Evolutionary conservation across 257 asterid species (phyloP).

Genomic region (Mitragyna speciosa): DNA sequence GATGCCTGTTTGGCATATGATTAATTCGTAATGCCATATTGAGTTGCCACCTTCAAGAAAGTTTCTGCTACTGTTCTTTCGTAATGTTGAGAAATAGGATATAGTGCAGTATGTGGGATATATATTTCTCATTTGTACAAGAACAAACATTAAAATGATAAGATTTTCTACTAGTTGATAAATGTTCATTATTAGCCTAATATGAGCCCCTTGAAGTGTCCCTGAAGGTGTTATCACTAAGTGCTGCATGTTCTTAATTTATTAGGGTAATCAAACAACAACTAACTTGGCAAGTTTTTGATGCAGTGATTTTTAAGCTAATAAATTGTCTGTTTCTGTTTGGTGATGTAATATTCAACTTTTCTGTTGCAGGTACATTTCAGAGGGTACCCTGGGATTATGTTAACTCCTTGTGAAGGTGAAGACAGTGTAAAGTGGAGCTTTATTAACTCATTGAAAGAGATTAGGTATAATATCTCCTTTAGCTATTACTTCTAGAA

Average conservation of each 20-base stretch:
- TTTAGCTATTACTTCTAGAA: background rate
- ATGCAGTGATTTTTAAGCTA: background rate
- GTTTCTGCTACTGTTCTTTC: background rate
- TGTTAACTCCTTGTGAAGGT: conserved; percentile 85
- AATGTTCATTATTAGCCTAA: background rate
- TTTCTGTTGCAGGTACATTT: conserved; percentile 75
- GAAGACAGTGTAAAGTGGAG: conserved; percentile 97
- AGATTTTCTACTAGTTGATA: background rate
- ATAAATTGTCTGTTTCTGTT: conserved; percentile 8
- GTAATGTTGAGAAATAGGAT: background rate
- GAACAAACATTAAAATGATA: background rate
- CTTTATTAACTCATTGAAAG: conserved; percentile 88
- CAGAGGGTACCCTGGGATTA: conserved; percentile 83
- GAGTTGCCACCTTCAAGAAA: background rate
- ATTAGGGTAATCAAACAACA: background rate
- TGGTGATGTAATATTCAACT: conserved; percentile 1
- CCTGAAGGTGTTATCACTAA: background rate
- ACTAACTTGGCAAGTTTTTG: background rate
- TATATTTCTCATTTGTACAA: background rate
- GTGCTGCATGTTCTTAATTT: background rate
- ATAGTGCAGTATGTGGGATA: background rate
- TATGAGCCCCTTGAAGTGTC: background rate
- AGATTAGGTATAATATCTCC: conserved; percentile 57
- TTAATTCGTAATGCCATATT: background rate
- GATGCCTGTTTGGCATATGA: background rate